Conservation (phyloP, 495 filamentous ascomycete genomes). For the Penicillium subrubescens region DNA sequence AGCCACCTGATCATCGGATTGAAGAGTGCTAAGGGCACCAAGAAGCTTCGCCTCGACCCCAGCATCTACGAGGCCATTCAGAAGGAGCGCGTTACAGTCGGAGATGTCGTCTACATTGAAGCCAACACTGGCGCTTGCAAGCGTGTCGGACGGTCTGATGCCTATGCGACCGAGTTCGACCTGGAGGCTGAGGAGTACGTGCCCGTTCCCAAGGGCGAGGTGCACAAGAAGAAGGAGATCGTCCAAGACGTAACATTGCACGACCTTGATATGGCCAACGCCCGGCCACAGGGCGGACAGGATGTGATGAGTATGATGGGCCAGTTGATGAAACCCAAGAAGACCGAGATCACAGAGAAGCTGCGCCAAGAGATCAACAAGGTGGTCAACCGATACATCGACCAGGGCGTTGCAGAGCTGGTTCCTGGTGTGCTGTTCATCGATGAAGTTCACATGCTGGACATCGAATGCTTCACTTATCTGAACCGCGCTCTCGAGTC, state of each 20-base stretch:
- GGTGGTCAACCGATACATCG: conserved; percentile 96
- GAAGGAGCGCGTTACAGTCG: conserved; percentile 93
- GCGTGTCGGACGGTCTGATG: conserved; percentile 90
- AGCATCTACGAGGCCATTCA: conserved; percentile 99
- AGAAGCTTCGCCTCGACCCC: conserved; percentile 94
- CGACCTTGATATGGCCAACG: conserved; percentile 94
- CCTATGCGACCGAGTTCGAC: conserved; percentile 97
- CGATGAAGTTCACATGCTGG: conserved; percentile 99
- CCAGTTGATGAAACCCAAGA: conserved; percentile 97
- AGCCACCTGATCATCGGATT: conserved; percentile 85
- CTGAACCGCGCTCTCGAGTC: conserved; percentile 95
- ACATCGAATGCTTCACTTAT: conserved; percentile 98
- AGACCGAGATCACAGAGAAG: conserved; percentile 98
- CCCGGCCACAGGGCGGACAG: conserved; percentile 90
- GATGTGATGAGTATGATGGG: conserved; percentile 99
- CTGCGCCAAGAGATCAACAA: conserved; percentile 95
- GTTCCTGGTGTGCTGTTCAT: conserved; percentile 98
- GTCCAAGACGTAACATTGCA: conserved; percentile 99
- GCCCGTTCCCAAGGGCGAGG: conserved; percentile 96
- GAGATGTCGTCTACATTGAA: conserved; percentile 98
- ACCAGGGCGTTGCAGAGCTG: conserved; percentile 96
- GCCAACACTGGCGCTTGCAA: conserved; percentile 97
- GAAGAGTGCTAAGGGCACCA: conserved; percentile 90
- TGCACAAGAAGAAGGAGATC: conserved; percentile 99
- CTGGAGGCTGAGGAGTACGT: conserved; percentile 98